Conservation (phyloP, 1,139 yeast genomes). For the Pichia sp. region DNA sequence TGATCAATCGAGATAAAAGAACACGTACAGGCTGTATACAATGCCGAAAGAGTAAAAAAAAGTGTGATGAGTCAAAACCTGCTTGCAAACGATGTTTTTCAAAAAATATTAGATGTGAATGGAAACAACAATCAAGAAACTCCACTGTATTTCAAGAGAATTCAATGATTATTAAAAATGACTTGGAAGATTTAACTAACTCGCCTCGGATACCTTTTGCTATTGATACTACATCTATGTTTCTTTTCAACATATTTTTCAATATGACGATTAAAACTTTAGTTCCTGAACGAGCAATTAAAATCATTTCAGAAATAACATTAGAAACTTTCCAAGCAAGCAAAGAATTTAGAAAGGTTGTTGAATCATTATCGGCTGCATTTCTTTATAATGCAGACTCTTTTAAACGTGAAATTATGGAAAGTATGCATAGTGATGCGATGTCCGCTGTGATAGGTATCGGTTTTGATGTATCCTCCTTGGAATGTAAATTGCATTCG, state of each 20-base stretch:
- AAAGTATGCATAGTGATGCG: neutral
- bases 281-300: neutral
- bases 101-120: neutral
- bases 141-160: too few species aligned
- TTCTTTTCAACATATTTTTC: slow-evolving; percentile 5
- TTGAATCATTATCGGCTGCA: slow-evolving; percentile 1
- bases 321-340: slow-evolving; percentile 3
- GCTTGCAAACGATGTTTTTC: neutral
- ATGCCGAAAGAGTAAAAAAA: slow-evolving; percentile 3
- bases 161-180: too few species aligned
- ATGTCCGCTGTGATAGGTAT: neutral
- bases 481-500: slow-evolving; percentile 1
- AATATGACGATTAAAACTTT: neutral
- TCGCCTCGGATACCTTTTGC: neutral
- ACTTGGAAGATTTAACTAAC: too few species aligned
- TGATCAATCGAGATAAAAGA: neutral
- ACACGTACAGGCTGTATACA: slow-evolving; percentile 3
- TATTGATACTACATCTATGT: neutral
- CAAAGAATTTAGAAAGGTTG: neutral
- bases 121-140: neutral
- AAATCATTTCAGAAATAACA: slow-evolving; percentile 2
- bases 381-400: neutral
- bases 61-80: slow-evolving; percentile 8
- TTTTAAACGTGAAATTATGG: neutral
- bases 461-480: neutral